Conservation (phyloP, 805 yeast species). For the Candida broadrunensis region DNA sequence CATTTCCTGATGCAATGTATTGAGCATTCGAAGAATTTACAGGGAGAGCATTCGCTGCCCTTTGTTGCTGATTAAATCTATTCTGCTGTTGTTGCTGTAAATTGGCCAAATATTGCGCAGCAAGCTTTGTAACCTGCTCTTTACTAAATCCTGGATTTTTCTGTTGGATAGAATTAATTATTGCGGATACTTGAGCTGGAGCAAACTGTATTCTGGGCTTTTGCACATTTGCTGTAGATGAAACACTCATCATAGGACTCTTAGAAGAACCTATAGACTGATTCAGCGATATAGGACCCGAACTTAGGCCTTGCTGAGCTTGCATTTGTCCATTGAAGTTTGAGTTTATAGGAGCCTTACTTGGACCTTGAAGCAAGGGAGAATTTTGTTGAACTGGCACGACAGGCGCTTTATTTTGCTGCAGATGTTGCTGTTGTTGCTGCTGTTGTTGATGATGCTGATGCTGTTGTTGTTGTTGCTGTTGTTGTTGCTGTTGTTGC, state of each 20-base stretch:
- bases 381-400: neutral
- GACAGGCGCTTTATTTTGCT: constrained; percentile 4
- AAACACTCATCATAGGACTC: constrained; percentile 7
- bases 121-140: constrained; percentile 63
- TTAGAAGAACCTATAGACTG: neutral
- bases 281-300: too few relatives aligned
- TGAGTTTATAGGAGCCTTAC: neutral
- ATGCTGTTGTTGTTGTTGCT: constrained; percentile 48
- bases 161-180: constrained; percentile 61
- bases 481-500: constrained; percentile 52
- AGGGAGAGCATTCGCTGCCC: constrained; percentile 15
- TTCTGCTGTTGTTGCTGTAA: constrained; percentile 52
- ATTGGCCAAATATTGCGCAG: constrained; percentile 60
- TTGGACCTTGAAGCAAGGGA: constrained; percentile 2
- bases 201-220: constrained; percentile 45
- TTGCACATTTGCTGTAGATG: constrained; percentile 11
- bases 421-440: constrained; percentile 11
- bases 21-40: constrained; percentile 1
- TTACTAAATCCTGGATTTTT: constrained; percentile 62
- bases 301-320: neutral
- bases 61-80: constrained; percentile 22
- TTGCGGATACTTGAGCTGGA: constrained; percentile 63
- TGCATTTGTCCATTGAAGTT: neutral
- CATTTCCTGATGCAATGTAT: neutral
- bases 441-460: constrained; percentile 43